phyloP scores from a whole-genome alignment of 768 basidiomycete genomes.

The Tricholoma flavovirens region DNA sequence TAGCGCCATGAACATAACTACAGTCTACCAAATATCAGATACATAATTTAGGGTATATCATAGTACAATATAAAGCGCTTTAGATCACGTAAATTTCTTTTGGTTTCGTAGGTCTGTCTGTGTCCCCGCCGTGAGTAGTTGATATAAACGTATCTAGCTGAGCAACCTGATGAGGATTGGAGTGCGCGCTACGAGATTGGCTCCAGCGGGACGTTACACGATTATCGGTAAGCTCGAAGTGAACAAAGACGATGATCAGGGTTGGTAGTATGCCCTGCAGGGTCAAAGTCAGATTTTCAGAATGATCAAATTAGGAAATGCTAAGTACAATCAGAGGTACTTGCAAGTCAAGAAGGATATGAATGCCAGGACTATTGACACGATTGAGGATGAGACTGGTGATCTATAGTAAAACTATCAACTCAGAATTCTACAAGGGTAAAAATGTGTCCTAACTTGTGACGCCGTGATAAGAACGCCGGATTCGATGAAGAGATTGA shows the following conservation, averaged over 20 bases:
- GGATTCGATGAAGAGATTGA: slow-evolving; percentile 11
- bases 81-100: neutral
- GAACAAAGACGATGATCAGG: slow-evolving; percentile 13
- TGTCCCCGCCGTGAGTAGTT: neutral
- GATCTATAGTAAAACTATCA: neutral
- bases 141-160: neutral
- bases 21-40: too few species aligned
- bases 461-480: slow-evolving; percentile 5
- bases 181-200: too few species aligned
- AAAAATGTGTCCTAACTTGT: slow-evolving; percentile 4
- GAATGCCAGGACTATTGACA: slow-evolving; percentile 7
- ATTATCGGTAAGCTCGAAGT: slow-evolving; percentile 1
- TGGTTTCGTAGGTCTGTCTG: neutral
- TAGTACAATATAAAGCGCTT: neutral
- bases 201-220: neutral
- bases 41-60: neutral
- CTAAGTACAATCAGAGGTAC: slow-evolving; percentile 11
- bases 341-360: slow-evolving; percentile 10
- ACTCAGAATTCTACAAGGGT: neutral
- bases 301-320: neutral
- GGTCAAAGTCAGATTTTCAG: neutral
- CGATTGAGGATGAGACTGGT: slow-evolving; percentile 9
- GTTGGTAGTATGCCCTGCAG: slow-evolving; percentile 15
- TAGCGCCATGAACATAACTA: too few species aligned
- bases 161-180: neutral